Base-by-base conservation (phyloP, 2,329 filamentous ascomycete species). In the Nigrograna mackinnonii region DNA sequence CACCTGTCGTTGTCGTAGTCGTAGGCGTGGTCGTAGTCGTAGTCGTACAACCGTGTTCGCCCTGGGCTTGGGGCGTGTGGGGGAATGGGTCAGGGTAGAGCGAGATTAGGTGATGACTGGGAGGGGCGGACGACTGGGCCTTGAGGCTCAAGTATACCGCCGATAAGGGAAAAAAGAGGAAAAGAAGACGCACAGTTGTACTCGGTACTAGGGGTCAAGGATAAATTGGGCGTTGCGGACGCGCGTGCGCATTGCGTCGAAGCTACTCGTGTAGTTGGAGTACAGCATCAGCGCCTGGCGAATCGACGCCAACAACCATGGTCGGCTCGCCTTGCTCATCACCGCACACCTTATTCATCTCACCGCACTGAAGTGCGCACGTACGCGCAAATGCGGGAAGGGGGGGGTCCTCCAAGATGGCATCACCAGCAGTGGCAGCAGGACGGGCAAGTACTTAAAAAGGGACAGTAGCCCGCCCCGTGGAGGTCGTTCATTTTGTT, bases 291-390 rank as follows among this genome's bases (percentile, higher is more conserved):
- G 24, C 9, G n/a, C 24, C 37, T 41, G 41, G 31, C 33, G 26
- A 35, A 22, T 28, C 32, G 16, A 19, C 4, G 4, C 14, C 9
- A 28, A 19, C 14, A 16, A 6, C 16, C 26, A 12, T 17, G n/a
- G 20, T 26, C 18, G 6, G 30, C 13, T 17, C 44, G 21, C 45
- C 46, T 26, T 47, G 21, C n/a, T 46, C 41, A 37, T 52, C 46
- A 52, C 43, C 40, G 35, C 34, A 34, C 42, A 35, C 38, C 41
- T 42, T 44, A 17, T 28, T 31, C 37, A 42, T 48, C 41, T 36
- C 24, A 41, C 41, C 22, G 41, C 39, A 42, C 35, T 22, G 31
- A 26, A 34, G 6, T 31, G n/a, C 32, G 21, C 35, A 30, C 26
- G 16, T 38, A n/a, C 30, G 26, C 18, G n/a, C n/a, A n/a, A n/a